Evolutionary conservation across 257 asterid species (phyloP).

Genomic region (Penstemon barbatus): DNA sequence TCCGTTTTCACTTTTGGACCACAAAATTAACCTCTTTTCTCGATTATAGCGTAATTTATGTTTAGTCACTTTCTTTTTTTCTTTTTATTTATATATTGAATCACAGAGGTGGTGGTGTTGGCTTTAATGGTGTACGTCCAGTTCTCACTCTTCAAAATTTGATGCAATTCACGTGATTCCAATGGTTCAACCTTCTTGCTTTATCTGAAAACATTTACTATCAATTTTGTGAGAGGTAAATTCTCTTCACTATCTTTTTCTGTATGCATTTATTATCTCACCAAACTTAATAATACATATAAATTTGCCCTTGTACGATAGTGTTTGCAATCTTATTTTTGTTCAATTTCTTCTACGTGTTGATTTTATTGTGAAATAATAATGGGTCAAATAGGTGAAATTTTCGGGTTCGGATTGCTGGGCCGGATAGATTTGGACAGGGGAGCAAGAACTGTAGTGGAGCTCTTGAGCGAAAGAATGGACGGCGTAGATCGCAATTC

Average conservation of each 20-base stretch:
- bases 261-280: slow-evolving; percentile 30
- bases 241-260: slow-evolving; percentile 26
- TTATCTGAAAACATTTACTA: no score
- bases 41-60: neutral
- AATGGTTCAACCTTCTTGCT: neutral
- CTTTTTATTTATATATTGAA: slow-evolving; percentile 22
- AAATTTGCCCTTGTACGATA: neutral
- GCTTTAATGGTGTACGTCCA: slow-evolving; percentile 17
- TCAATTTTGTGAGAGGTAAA: slow-evolving; percentile 12
- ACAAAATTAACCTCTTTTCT: slow-evolving; percentile 10
- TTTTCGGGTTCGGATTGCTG: slow-evolving; percentile 58
- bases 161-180: slow-evolving; percentile 53
- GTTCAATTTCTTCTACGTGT: neutral
- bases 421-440: slow-evolving; percentile 43
- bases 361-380: neutral
- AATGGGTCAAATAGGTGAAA: slow-evolving; percentile 52
- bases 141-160: slow-evolving; percentile 17
- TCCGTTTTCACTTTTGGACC: slow-evolving; percentile 30
- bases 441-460: slow-evolving; percentile 46
- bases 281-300: neutral
- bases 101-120: slow-evolving; percentile 38
- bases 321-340: neutral
- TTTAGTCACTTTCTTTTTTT: slow-evolving; percentile 23
- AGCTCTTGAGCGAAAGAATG: slow-evolving; percentile 54
- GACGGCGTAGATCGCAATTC: slow-evolving; percentile 49